Evolutionary conservation across 176 grass and related monocot species (phyloP).

Genomic region (Phyllostachys edulis): DNA sequence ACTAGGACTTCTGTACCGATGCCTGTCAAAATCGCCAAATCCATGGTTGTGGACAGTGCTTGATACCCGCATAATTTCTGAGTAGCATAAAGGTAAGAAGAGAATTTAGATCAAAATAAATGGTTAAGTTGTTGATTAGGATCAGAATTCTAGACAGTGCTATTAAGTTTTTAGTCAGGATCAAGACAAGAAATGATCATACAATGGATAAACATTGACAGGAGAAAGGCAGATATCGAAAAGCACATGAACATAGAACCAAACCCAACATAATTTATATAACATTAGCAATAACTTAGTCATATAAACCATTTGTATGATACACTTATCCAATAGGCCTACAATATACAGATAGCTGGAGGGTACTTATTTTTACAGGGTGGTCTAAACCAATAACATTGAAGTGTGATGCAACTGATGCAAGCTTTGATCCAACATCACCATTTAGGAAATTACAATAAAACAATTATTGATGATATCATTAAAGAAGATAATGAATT

Average conservation of each 20-base stretch:
- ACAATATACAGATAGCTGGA: background rate
- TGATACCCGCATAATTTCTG: conserved; percentile 91
- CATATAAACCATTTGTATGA: background rate
- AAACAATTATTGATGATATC: conserved; percentile 1
- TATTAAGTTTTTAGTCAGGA: conserved; percentile 15
- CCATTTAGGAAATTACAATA: background rate
- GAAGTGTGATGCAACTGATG: background rate
- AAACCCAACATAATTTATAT: background rate
- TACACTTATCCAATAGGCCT: conserved; percentile 3
- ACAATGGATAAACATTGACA: background rate
- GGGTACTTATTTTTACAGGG: background rate
- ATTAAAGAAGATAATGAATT: conserved; percentile 4
- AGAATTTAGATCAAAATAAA: conserved; percentile 18
- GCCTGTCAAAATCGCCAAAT: conserved; percentile 64
- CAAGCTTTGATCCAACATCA: background rate
- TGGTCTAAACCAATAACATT: conserved; percentile 12
- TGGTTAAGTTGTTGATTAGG: conserved; percentile 19
- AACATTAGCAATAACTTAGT: background rate
- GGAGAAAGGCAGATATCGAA: conserved; percentile 7
- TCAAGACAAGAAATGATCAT: background rate
- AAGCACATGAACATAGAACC: background rate
- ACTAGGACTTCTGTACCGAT: conserved; percentile 73
- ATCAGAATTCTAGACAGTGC: background rate
- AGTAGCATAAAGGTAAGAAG: conserved; percentile 18
- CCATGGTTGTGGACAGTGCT: conserved; percentile 64